phyloP scores from a whole-genome alignment of 1,284 basidiomycete species.

The Ceratobasidium sp. region DNA sequence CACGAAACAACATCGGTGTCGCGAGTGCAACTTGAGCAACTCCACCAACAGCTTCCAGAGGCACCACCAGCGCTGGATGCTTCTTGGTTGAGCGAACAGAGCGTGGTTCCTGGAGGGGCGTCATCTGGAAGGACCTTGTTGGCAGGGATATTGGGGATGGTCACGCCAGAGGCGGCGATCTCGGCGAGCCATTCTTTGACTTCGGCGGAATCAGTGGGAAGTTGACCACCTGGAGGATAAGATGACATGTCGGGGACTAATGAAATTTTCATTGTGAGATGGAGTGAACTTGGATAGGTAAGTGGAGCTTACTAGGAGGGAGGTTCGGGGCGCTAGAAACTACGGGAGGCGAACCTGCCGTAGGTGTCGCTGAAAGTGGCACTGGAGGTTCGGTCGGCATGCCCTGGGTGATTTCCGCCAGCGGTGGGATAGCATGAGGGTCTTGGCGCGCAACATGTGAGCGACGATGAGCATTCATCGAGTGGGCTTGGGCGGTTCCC shows the following conservation, averaged over 20 bases:
- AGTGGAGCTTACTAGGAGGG: slow-evolving; percentile 45
- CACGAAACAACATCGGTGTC: slow-evolving; percentile 73
- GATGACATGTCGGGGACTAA: slow-evolving; percentile 38
- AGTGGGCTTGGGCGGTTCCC: slow-evolving; percentile 13
- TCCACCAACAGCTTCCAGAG: slow-evolving; percentile 55
- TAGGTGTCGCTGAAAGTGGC: slow-evolving; percentile 46
- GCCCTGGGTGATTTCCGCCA: slow-evolving; percentile 31
- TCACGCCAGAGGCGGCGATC: slow-evolving; percentile 42
- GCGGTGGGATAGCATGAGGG: slow-evolving; percentile 33
- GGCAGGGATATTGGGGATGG: slow-evolving; percentile 47
- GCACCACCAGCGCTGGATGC: slow-evolving; percentile 25
- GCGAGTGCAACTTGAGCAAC: slow-evolving; percentile 80
- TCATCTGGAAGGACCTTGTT: slow-evolving; percentile 41
- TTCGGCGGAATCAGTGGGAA: slow-evolving; percentile 53
- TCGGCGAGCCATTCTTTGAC: slow-evolving; percentile 55
- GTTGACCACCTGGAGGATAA: slow-evolving; percentile 47
- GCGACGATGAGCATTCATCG: not conserved
- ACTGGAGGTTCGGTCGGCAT: slow-evolving; percentile 42
- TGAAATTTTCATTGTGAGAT: not conserved
- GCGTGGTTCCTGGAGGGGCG: slow-evolving; percentile 34
- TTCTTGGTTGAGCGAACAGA: slow-evolving; percentile 19
- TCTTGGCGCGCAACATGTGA: slow-evolving; percentile 7
- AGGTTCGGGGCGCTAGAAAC: slow-evolving; percentile 47
- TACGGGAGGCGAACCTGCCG: slow-evolving; percentile 48
- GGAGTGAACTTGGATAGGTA: not conserved